Base-by-base conservation (phyloP, 495 filamentous ascomycete genomes). In the Penicillium argentinense region DNA sequence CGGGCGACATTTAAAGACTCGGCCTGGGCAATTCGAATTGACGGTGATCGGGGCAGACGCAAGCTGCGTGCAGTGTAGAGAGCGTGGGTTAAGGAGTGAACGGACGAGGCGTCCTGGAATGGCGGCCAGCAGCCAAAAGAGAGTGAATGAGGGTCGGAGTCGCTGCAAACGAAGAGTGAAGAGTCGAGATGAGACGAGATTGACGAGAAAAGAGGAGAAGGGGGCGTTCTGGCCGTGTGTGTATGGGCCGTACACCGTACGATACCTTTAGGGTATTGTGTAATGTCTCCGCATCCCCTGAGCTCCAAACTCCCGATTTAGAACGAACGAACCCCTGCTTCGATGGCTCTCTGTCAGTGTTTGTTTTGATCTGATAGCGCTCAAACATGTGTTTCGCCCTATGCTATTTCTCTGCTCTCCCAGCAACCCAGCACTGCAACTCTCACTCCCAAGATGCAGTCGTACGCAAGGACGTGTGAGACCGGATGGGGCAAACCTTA, bases 111-210 rank as follows among this genome's bases (percentile, higher is more conserved):
- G 46, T 58, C 54, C 59, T 39, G 37, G 42, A 67, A 49, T 55
- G 67, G 56, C 53, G 56, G 63, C 56, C 59, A 58, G 52, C 42
- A 55, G 57, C 56, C 57, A 53, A 51, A 45, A 60, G 57, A 26
- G 36, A 27, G 22, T 53, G 27, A 30, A 40, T 42, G 33, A 48
- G 14, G 30, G 33, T 7, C 47, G 53, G 36, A 37, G 32, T 45
- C 47, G 27, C 28, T 41, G 46, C 32, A 34, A 45, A 45, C 22
- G 40, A 40, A 55, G 37, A 47, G n/a, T 38, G 28, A 36, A 53
- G 44, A 54, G 37, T 43, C 43, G 42, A 51, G 37, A 52, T 27
- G 46, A 49, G 39, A 43, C 44, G 40, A 34, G 52, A 57, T 43
- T 47, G 39, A 43, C 44, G 40, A 34, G 52, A 57, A 47, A 57